Conservation (phyloP, 108 stramenopile species). For the Cyclotella kingstonii region DNA sequence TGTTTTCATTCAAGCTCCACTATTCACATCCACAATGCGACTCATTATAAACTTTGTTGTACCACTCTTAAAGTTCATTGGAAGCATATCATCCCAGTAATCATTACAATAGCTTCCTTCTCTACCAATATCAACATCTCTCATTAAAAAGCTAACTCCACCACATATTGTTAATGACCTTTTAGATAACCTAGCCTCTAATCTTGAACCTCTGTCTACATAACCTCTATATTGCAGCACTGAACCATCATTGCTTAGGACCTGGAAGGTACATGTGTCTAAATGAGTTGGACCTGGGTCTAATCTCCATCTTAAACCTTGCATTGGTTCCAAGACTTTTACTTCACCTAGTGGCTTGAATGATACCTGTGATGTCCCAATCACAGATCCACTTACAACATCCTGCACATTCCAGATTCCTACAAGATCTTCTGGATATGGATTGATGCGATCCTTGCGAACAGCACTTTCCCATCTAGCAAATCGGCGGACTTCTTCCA, state of each 20-base stretch:
- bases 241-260: conserved; percentile 67
- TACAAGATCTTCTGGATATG: conserved; percentile 76
- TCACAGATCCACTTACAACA: conserved; percentile 70
- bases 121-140: conserved; percentile 45
- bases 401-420: conserved; percentile 83
- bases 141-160: conserved; percentile 77
- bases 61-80: conserved; percentile 74
- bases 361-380: conserved; percentile 64
- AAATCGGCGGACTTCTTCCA: conserved; percentile 77
- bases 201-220: conserved; percentile 80
- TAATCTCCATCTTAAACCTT: conserved; percentile 81
- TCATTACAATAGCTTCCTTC: conserved; percentile 37
- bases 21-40: conserved; percentile 19
- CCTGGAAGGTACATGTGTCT: conserved; percentile 89
- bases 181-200: conserved; percentile 81
- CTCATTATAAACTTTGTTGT: conserved; percentile 86
- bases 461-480: conserved; percentile 82
- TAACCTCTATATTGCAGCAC: conserved; percentile 85
- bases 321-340: conserved; percentile 59
- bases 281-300: conserved; percentile 91
- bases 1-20: too few species aligned
- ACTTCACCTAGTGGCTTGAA: conserved; percentile 67
- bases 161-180: conserved; percentile 72
- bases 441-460: conserved; percentile 51
- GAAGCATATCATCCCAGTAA: conserved; percentile 80